Base-by-base conservation (phyloP, 2,329 filamentous ascomycete genomes). In the Penicillium sclerotiorum region DNA sequence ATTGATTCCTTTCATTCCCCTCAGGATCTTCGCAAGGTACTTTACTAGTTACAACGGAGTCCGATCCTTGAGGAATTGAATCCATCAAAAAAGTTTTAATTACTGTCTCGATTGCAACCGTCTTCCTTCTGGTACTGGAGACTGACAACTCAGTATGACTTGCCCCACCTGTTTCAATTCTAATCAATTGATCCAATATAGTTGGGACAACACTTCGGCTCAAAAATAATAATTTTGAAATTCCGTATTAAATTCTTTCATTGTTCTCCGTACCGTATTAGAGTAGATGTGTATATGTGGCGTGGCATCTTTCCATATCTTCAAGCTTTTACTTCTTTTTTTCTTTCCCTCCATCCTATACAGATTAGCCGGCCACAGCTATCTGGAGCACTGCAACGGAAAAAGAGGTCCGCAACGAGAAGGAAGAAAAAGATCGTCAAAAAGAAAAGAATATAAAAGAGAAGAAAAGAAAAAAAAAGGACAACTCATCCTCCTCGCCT, bases 141-240 rank as follows among this genome's bases (percentile, higher is more conserved):
- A 46, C 44, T 39, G 17, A 13, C 23, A 28, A 21, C 32, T 25
- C 39, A 42, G 23, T 23, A 42, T 33, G 54, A n/a, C 33, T n/a
- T 51, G 61, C 64, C 67, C 67, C 68, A 66, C 67, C 58, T 50
- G 58, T 64, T 64, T 62, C 58, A 41, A 13, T 8, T 27, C 35
- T 35, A 50, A 28, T n/a, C n/a, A n/a, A 22, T 51, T 42, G 58
- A 55, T 55, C 55, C 45, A 56, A 45, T 59, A 57, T 57, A 53
- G 50, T 54, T 52, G 55, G 46, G 43, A 50, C 49, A 40, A 33
- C 32, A 28, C 22, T 30, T 47, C 45, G 30, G 27, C 32, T 37
- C 42, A 52, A 49, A n/a, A n/a, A n/a, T 56, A 45, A 18, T 46
- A 56, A 30, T 51, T 40, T 37, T 32, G 49, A 35, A 42, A 25